Base-by-base conservation (phyloP, 139 green algal genomes). In the Desmodesmus armatus region DNA sequence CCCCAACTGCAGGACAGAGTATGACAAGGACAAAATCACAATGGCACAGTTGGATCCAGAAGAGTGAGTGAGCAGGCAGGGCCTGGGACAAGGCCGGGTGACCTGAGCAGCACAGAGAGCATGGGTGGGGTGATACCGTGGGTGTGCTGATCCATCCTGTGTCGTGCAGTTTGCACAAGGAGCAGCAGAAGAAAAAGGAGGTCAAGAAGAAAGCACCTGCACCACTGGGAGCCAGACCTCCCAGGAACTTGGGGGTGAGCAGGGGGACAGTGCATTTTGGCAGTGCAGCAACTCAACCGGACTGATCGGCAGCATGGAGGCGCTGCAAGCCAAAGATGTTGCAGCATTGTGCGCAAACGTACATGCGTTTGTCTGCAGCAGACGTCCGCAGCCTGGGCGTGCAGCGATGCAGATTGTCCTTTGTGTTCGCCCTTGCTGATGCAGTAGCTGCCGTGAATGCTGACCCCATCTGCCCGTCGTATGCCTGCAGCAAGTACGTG, bases 11-110 rank as follows among this genome's bases (percentile, higher is more conserved):
- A 85, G 95, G 5, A 85, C 86, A 17, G 86, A 90, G 62, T 98
- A 98, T 70, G 91, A 98, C 75, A 88, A 96, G 76, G 89, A 97
- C 40, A 93, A 93, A 43, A 96, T 98, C 35, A 88, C 80, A 7
- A 92, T 93, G 86, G 86, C 88, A 31, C 80, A 62, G 51, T 33
- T 83, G 44, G 82, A 88, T 19, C 78, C 82, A 35, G 43, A 71
- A 11, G 53, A n/a, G 75, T 88, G 25, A 73, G 78, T 33, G 11
- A n/a, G n/a, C n/a, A n/a, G n/a, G n/a, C n/a, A n/a, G n/a, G n/a
- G n/a, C n/a, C n/a, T n/a, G n/a, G n/a, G n/a, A n/a, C n/a, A n/a
- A n/a, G n/a, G n/a, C n/a, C n/a, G n/a, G n/a, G n/a, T n/a, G n/a
- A n/a, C n/a, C n/a, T n/a, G n/a, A n/a, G n/a, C n/a, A n/a, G n/a